phyloP scores from a whole-genome alignment of 164 flowering plant genomes.

The Malania oleifera region DNA sequence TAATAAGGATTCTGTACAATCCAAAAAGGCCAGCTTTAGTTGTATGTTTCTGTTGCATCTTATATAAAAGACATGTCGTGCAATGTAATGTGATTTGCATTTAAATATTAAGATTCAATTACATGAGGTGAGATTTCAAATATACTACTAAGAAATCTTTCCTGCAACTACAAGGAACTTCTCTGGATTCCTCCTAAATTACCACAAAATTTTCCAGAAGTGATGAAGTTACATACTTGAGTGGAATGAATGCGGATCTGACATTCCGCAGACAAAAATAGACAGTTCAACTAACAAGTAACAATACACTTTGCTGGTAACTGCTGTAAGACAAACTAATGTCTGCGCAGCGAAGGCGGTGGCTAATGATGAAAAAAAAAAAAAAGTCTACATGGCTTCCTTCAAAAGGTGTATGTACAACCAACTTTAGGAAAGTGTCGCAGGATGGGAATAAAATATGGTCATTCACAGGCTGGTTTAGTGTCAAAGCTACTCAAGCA shows the following conservation, averaged over 20 bases:
- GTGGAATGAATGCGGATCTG: background rate
- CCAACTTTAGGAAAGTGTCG: conserved; percentile 16
- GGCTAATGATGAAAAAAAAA: conserved; percentile 2
- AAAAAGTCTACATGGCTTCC: conserved; percentile 21
- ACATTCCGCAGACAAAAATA: conserved; percentile 14
- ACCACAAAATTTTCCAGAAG: background rate
- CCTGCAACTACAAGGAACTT: background rate
- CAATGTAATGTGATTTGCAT: background rate
- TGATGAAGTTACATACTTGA: conserved; percentile 4
- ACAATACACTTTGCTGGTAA: conserved; percentile 18
- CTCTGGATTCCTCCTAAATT: background rate
- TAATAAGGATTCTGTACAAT: conserved; percentile 10
- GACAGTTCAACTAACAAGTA: conserved; percentile 22
- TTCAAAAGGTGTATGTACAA: conserved; percentile 30
- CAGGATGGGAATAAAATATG: background rate
- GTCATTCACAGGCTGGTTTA: conserved; percentile 86
- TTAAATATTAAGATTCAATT: conserved; percentile 4
- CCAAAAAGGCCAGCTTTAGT: background rate
- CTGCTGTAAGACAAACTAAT: conserved; percentile 15
- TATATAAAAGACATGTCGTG: conserved; percentile 1
- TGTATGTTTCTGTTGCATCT: background rate
- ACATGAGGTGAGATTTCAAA: conserved; percentile 1
- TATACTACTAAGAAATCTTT: background rate
- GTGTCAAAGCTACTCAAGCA: conserved; percentile 88
- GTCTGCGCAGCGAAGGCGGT: conserved; percentile 15